Conservation (phyloP, 495 filamentous ascomycete genomes). For the Penicillium diatomitis region DNA sequence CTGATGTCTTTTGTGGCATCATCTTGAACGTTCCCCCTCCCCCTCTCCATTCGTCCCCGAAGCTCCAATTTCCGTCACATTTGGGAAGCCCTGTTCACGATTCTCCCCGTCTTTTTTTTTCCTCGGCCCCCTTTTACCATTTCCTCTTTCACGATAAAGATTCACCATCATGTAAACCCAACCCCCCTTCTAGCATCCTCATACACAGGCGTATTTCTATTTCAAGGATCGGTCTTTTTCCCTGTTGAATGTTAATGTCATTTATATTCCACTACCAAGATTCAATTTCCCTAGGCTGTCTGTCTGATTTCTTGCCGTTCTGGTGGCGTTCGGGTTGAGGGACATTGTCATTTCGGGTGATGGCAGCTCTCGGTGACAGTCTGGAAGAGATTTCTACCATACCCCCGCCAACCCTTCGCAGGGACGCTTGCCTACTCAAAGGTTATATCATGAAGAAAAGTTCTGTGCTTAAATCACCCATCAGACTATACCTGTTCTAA, state of each 20-base stretch:
- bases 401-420: no score
- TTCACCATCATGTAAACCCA: constrained; percentile 52
- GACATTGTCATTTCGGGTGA: no score
- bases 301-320: no score
- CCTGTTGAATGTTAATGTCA: constrained; percentile 21
- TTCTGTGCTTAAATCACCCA: no score
- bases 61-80: no score
- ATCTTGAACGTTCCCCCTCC: neutral
- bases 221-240: constrained; percentile 25
- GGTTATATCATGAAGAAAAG: no score
- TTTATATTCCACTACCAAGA: constrained; percentile 2
- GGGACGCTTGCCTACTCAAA: no score
- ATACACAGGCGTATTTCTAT: constrained; percentile 39
- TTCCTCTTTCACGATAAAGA: constrained; percentile 42
- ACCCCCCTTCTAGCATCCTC: constrained; percentile 30
- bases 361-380: no score
- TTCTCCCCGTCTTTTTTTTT: constrained; percentile 4
- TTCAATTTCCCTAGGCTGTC: constrained; percentile 4
- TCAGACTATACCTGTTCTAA: no score
- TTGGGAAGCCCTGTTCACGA: neutral
- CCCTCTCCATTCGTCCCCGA: neutral
- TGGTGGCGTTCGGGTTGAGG: no score
- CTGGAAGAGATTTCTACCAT: no score
- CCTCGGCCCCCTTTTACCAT: constrained; percentile 13
- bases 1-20: no score